Evolutionary conservation across 345 rosid species (phyloP), one percentile per base, ranked within the genome.

Genomic region (Populus tremula): DNA sequence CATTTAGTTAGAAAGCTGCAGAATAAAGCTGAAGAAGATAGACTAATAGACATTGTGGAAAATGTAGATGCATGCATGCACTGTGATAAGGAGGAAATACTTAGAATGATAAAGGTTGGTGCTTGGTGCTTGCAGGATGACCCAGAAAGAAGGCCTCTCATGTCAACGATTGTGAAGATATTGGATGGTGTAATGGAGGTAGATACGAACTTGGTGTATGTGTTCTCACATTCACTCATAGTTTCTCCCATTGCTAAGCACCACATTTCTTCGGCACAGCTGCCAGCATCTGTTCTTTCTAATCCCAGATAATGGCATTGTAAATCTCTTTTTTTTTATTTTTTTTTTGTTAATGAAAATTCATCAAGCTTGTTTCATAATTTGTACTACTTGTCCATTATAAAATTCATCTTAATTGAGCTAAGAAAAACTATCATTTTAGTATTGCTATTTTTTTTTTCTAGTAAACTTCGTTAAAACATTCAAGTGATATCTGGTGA

Each of bases 81-180:
- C 18, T 1, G 35, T 17, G n/a, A 50, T 12, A 21, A n/a, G 12
- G 39, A 53, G 35, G 74, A 71, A 71, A 38, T 38, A 4, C 14
- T 20, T 11, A n/a, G 54, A 41, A 71, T 50, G 74, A 71, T 71
- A 54, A 71, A 38, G 54, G 31, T 31, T 71, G 74, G 39, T 53
- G 56, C 56, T 10, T 71, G 74, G 41, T 50, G 74, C 4, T 71
- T 71, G 38, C 74, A 31, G 21, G 33, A 21, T 71, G 74, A 71
- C n/a, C 61, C 61, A 0, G 12, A 38, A 11, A 71, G 14, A 12
- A 71, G 74, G 39, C 74, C 74, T 71, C 21, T 59, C n/a, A 50
- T 71, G 74, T 50, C 74, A 12, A 50, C 27, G 4, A 43, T 31
- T 18, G 74, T 50, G 63, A 71, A 71, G 74, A 23, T 50, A 1